phyloP scores from a whole-genome alignment of 495 filamentous ascomycete species.

The Chaetomium cochliodes region DNA sequence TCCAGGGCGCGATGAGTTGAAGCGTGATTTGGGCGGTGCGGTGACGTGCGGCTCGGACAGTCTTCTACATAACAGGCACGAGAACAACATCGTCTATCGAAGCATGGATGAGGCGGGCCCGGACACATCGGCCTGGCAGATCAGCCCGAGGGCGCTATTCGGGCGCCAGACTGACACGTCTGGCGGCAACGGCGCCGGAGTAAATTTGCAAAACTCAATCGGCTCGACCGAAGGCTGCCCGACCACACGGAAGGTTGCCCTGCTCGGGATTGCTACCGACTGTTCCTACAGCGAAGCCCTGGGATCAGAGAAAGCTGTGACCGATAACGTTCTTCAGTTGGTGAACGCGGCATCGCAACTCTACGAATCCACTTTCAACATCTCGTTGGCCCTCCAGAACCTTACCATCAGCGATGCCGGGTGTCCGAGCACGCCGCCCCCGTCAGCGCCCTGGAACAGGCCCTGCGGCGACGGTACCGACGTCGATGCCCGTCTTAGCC shows the following conservation, averaged over 20 bases:
- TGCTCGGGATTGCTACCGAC: slow-evolving; percentile 90
- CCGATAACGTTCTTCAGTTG: slow-evolving; percentile 72
- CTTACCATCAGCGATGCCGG: slow-evolving; percentile 66
- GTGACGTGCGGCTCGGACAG: slow-evolving; percentile 61
- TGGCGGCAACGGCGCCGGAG: slow-evolving; percentile 76
- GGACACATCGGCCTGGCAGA: slow-evolving; percentile 29
- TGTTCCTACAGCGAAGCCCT: slow-evolving; percentile 80
- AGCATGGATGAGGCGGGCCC: slow-evolving; percentile 34
- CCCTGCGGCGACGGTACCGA: slow-evolving; percentile 59
- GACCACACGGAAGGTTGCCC: slow-evolving; percentile 78
- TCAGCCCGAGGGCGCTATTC: slow-evolving; percentile 39
- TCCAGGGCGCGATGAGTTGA: slow-evolving; percentile 31
- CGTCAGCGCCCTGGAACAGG: slow-evolving; percentile 76
- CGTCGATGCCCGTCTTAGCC: slow-evolving; percentile 78
- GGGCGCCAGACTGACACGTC: slow-evolving; percentile 52
- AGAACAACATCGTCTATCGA: slow-evolving; percentile 63
- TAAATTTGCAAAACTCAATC: slow-evolving; percentile 79
- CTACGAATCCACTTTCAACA: slow-evolving; percentile 90
- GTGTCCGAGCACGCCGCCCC: slow-evolving; percentile 65
- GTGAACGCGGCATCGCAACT: slow-evolving; percentile 84
- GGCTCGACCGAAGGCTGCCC: slow-evolving; percentile 82
- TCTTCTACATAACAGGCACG: slow-evolving; percentile 68
- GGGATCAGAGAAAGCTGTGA: slow-evolving; percentile 56
- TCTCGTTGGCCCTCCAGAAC: slow-evolving; percentile 84
- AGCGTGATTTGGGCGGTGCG: slow-evolving; percentile 37